phyloP scores from a whole-genome alignment of 1,284 basidiomycete genomes.

The Hemileia vastatrix region DNA sequence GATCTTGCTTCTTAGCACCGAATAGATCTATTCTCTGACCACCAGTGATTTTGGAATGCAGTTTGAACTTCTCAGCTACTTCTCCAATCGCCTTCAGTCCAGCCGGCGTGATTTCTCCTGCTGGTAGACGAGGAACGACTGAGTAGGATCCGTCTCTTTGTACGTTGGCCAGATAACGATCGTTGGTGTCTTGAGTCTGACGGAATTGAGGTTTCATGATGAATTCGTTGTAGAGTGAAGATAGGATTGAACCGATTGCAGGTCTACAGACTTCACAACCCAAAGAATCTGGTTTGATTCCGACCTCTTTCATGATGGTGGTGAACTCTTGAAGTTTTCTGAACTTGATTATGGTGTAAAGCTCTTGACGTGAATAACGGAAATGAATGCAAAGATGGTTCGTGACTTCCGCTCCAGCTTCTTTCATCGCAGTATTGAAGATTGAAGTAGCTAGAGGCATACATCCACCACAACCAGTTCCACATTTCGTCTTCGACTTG shows the following conservation, averaged over 20 bases:
- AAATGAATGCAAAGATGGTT: constrained; percentile 63
- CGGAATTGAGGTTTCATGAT: constrained; percentile 59
- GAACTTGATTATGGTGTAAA: constrained; percentile 61
- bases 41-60: constrained; percentile 59
- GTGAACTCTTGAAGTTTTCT: constrained; percentile 56
- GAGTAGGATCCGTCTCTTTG: constrained; percentile 66
- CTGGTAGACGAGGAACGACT: constrained; percentile 61
- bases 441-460: constrained; percentile 53
- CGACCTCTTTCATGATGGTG: constrained; percentile 53
- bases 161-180: constrained; percentile 61
- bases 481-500: constrained; percentile 61
- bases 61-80: constrained; percentile 59
- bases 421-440: constrained; percentile 60
- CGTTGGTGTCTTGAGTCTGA: constrained; percentile 59
- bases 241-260: constrained; percentile 58
- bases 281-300: constrained; percentile 51
- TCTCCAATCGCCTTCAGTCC: constrained; percentile 60
- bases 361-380: constrained; percentile 57
- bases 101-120: constrained; percentile 60
- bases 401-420: constrained; percentile 55
- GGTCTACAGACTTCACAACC: constrained; percentile 69
- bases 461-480: constrained; percentile 64
- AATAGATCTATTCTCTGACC: constrained; percentile 64
- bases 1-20: constrained; percentile 61
- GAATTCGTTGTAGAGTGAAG: constrained; percentile 60